Evolutionary conservation across 192 early-diverging fungal species (phyloP).

Genomic region (Gigaspora rosea): DNA sequence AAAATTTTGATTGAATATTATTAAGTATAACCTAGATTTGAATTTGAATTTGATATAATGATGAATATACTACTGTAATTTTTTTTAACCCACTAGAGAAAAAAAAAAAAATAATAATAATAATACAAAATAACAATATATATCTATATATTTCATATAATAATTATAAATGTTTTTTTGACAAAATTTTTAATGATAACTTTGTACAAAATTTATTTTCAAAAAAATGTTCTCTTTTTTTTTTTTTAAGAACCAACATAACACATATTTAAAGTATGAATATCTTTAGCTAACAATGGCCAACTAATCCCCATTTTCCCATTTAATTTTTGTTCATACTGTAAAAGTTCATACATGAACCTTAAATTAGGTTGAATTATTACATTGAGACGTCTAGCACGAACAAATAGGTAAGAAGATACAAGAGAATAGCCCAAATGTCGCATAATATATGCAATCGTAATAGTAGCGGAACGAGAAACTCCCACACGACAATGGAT

Average conservation of each 20-base stretch:
- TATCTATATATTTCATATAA: background rate
- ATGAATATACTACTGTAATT: no score
- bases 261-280: conserved; percentile 59
- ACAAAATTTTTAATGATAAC: no score
- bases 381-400: conserved; percentile 60
- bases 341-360: conserved; percentile 66
- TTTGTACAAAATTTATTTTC: no score
- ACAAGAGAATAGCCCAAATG: conserved; percentile 51
- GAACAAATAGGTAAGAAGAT: conserved; percentile 57
- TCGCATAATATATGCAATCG: conserved; percentile 60
- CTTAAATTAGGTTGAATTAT: conserved; percentile 67
- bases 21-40: no score
- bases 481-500: conserved; percentile 66
- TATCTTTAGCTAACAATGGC: conserved; percentile 51
- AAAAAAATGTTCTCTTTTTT: no score
- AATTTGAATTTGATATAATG: no score
- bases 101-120: background rate
- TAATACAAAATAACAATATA: background rate
- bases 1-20: no score
- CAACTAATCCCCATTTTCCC: conserved; percentile 50
- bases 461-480: conserved; percentile 58
- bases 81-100: no score
- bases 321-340: conserved; percentile 53
- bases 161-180: no score
- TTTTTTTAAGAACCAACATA: conserved; percentile 46